phyloP scores from a whole-genome alignment of 1,284 basidiomycete species.

The Boletus hoseneyae region DNA sequence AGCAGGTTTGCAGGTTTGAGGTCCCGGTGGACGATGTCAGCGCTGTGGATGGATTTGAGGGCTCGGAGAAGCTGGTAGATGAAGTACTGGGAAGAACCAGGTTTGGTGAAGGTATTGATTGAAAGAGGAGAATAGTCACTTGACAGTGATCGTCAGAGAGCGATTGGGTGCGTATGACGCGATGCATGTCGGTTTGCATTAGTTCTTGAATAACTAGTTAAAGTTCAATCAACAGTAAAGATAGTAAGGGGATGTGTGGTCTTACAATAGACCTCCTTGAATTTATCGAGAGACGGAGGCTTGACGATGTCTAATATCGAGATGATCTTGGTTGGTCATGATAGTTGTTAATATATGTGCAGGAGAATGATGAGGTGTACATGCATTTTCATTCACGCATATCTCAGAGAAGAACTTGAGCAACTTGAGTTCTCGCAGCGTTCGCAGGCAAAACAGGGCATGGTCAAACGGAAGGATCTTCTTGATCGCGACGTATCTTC shows the following conservation, averaged over 20 bases:
- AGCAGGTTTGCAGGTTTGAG: constrained; percentile 81
- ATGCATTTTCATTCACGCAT: constrained; percentile 77
- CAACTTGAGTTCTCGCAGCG: constrained; percentile 76
- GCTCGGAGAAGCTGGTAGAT: constrained; percentile 76
- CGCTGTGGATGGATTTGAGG: constrained; percentile 80
- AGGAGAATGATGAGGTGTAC: constrained; percentile 16
- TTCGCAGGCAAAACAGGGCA: constrained; percentile 75
- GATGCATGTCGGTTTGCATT: constrained; percentile 89
- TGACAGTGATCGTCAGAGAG: constrained; percentile 90
- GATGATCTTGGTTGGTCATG: constrained; percentile 55
- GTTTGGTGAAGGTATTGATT: constrained; percentile 7
- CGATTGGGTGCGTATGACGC: constrained; percentile 86
- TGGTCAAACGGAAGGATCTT: constrained; percentile 86
- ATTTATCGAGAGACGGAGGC: constrained; percentile 69
- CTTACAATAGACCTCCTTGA: constrained; percentile 82
- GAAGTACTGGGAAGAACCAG: constrained; percentile 51
- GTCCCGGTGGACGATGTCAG: constrained; percentile 79
- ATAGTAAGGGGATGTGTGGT: not conserved
- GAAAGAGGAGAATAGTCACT: constrained; percentile 34
- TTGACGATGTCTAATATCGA: constrained; percentile 86
- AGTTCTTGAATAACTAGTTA: constrained; percentile 78
- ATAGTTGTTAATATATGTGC: not conserved
- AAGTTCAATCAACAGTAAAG: constrained; percentile 5
- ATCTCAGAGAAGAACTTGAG: constrained; percentile 82
- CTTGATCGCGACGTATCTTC: constrained; percentile 74